phyloP scores from a whole-genome alignment of 148 eudicot species.

The Rhododendron ovatum region DNA sequence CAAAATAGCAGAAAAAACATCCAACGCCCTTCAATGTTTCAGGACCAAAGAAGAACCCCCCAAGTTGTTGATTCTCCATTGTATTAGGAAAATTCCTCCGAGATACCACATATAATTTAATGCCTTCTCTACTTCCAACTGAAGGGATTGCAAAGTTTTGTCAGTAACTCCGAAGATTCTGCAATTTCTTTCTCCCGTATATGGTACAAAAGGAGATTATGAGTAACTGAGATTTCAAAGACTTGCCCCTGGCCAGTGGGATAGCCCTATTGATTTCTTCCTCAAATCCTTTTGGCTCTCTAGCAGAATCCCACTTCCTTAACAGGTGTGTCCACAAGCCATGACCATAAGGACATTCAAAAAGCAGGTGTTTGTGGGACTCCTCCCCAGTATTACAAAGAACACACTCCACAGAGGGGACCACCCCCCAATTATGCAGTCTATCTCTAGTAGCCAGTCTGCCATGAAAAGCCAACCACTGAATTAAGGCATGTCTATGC shows the following conservation, averaged over 20 bases:
- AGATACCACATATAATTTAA: neutral
- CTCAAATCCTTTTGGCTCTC: neutral
- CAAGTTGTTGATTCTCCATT: neutral
- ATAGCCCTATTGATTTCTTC: neutral
- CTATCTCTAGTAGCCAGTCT: neutral
- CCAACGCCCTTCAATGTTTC: too few relatives aligned
- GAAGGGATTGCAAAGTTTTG: neutral
- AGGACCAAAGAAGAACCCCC: too few relatives aligned
- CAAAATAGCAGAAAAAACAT: too few relatives aligned
- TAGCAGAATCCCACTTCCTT: too few relatives aligned
- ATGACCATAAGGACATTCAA: neutral
- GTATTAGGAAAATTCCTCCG: neutral
- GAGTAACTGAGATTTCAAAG: neutral
- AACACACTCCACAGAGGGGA: neutral
- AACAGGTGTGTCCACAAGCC: too few relatives aligned
- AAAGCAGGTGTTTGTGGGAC: neutral
- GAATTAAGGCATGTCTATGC: neutral
- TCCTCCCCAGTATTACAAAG: neutral
- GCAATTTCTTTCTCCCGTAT: neutral
- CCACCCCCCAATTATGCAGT: neutral
- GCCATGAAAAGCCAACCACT: neutral
- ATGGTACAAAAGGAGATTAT: neutral
- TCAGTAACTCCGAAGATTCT: neutral
- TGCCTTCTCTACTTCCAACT: neutral
- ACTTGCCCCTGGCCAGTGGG: neutral